Base-by-base conservation (phyloP, 1,284 basidiomycete genomes). In the Ceratorhiza oryzae-sativae region DNA sequence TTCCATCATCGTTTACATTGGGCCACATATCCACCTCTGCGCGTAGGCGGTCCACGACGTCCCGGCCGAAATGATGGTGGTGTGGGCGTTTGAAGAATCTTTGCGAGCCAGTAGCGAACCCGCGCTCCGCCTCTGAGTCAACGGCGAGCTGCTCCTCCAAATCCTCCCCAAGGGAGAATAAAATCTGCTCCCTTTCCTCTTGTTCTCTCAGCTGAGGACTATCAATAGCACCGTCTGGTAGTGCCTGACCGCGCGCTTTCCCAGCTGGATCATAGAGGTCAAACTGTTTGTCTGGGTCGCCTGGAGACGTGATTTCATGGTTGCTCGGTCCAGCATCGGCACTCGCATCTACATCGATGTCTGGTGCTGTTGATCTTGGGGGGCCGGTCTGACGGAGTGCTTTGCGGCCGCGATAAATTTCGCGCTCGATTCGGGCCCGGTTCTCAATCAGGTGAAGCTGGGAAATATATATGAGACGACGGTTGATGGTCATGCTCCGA, bases 371-470 rank as follows among this genome's bases (percentile, higher is more conserved):
- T 36, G 71, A 27, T 15, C 62, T 59, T 36, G 84, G 78, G 1
- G 84, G 82, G 30, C 27, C 48, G 42, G 65, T 55, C 71, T 81
- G 84, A 27, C 93, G 89, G 41, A 93, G 86, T 68, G 86, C 85
- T 77, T 90, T 88, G 13, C 95, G 88, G 18, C 95, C 95, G 12
- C 89, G 83, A 56, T 90, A 85, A 68, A 98, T 93, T 75, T 95
- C 90, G 56, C 89, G 88, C 81, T 97, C 91, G 45, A 94, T 85
- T 12, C 88, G 84, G 71, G 87, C 84, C 34, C 95, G 85, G 78
- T 98, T 97, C 77, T 91, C 87, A 68, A 97, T 93, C 86, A 98
- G 97, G 76, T 94, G 93, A 12, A 96, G 81, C 93, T 95, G 75
- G 36, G 32, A 23, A 55, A 20, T 20, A 18, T 18, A n/a, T 9